phyloP scores from a whole-genome alignment of 148 eudicot genomes.

The Fallopia convolvulus region DNA sequence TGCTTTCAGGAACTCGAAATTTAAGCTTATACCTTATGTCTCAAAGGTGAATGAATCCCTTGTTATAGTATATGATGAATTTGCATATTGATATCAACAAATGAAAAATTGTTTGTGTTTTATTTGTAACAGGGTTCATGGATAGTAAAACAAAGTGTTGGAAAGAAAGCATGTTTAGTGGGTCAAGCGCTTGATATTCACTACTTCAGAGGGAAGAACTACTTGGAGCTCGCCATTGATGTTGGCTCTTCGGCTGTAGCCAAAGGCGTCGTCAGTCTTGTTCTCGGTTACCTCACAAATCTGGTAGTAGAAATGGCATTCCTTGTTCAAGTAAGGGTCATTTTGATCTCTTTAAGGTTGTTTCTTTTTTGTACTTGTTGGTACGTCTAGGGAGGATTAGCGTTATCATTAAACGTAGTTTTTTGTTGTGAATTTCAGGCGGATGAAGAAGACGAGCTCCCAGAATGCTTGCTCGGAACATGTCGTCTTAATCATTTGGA shows the following conservation, averaged over 20 bases:
- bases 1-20: conserved; percentile 50
- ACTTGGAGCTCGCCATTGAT: conserved; percentile 63
- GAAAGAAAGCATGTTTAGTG: conserved; percentile 62
- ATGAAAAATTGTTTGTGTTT: conserved; percentile 6
- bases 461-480: conserved; percentile 65
- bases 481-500: conserved; percentile 69
- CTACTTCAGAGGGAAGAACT: conserved; percentile 55
- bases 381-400: neutral
- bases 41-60: conserved; percentile 34
- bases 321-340: conserved; percentile 49
- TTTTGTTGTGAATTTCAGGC: conserved; percentile 31
- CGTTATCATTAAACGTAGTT: neutral
- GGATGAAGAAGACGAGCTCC: conserved; percentile 58
- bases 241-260: conserved; percentile 81
- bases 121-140: conserved; percentile 53
- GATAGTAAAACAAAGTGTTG: conserved; percentile 78
- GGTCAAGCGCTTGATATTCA: conserved; percentile 61
- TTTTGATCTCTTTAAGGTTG: neutral
- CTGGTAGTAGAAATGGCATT: conserved; percentile 70
- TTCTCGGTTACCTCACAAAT: conserved; percentile 74
- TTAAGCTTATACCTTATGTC: conserved; percentile 65
- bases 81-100: neutral
- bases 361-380: neutral
- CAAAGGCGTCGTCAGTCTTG: conserved; percentile 63
- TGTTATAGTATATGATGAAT: neutral